phyloP scores from a whole-genome alignment of 1,284 basidiomycete genomes.

The Sporisorium sorghi region DNA sequence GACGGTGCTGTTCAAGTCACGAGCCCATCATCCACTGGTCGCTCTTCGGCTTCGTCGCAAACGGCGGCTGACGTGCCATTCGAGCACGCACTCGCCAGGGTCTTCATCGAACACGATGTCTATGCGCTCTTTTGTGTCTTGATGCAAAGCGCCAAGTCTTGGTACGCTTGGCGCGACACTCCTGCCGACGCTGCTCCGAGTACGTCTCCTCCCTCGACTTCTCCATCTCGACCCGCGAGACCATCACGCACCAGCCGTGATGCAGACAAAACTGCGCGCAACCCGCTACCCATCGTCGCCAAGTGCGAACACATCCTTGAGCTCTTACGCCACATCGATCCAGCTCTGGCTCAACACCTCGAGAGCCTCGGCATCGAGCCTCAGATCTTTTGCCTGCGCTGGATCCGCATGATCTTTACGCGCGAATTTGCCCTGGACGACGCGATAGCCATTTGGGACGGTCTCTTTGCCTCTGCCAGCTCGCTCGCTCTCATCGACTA shows the following conservation, averaged over 20 bases:
- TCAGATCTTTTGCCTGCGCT: conserved; percentile 63
- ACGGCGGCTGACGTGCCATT: conserved; percentile 24
- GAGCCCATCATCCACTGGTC: background rate
- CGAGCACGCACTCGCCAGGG: conserved; percentile 33
- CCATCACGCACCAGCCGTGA: background rate
- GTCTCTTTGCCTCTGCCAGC: conserved; percentile 50
- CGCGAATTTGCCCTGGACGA: conserved; percentile 59
- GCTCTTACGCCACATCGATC: conserved; percentile 50
- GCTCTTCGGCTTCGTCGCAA: background rate
- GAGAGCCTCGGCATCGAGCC: conserved; percentile 60
- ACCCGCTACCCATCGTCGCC: conserved; percentile 40
- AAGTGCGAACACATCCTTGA: conserved; percentile 46
- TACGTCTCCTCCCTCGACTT: conserved; percentile 4
- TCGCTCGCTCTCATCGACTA: conserved; percentile 57
- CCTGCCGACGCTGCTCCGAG: conserved; percentile 4
- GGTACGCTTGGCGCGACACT: conserved; percentile 57
- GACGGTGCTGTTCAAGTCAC: conserved; percentile 22
- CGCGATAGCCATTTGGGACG: conserved; percentile 64
- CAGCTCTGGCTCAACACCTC: conserved; percentile 54
- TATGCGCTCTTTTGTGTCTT: conserved; percentile 55
- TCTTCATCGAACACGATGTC: conserved; percentile 60
- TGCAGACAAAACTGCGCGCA: background rate
- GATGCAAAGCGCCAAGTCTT: conserved; percentile 55
- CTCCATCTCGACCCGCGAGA: conserved; percentile 11
- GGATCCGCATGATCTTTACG: conserved; percentile 64